Evolutionary conservation across 805 yeast genomes (phyloP).

Genomic region (Pichia cabralensis): DNA sequence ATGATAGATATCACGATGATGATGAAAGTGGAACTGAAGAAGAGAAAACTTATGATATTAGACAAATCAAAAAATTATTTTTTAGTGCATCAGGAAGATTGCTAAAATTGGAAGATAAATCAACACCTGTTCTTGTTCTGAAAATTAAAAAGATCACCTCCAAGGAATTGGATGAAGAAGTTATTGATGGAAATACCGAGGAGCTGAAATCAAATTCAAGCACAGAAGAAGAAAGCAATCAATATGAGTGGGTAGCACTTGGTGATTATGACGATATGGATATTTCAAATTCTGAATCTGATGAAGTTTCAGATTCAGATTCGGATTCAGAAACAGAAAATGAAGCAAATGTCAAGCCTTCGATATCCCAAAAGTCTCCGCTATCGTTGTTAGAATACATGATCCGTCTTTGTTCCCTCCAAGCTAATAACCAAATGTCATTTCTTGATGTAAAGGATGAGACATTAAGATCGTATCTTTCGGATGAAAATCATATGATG

Average conservation of each 20-base stretch:
- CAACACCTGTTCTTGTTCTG: conserved; percentile 56
- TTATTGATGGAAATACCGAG: neutral
- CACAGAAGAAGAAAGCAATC: conserved; percentile 1
- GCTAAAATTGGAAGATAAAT: conserved; percentile 50
- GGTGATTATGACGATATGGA: conserved; percentile 32
- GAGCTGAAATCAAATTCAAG: neutral
- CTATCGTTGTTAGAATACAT: conserved; percentile 58
- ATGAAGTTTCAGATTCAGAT: conserved; percentile 23
- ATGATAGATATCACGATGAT: conserved; percentile 63
- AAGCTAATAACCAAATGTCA: conserved; percentile 46
- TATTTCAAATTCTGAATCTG: conserved; percentile 22
- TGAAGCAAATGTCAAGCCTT: conserved; percentile 9
- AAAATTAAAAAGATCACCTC: conserved; percentile 31
- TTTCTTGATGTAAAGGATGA: conserved; percentile 56
- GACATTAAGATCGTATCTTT: conserved; percentile 46
- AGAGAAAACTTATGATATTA: conserved; percentile 27
- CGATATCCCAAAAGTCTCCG: conserved; percentile 9
- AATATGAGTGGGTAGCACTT: conserved; percentile 41
- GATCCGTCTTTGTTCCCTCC: conserved; percentile 48
- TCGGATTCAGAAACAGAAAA: neutral
- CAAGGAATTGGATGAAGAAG: conserved; percentile 12
- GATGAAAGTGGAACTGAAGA: conserved; percentile 35
- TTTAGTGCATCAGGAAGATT: conserved; percentile 64
- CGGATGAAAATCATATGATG: conserved; percentile 36
- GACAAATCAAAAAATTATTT: conserved; percentile 40